phyloP scores from a whole-genome alignment of 1,284 basidiomycete genomes.

The Taiwanofungus camphoratus region DNA sequence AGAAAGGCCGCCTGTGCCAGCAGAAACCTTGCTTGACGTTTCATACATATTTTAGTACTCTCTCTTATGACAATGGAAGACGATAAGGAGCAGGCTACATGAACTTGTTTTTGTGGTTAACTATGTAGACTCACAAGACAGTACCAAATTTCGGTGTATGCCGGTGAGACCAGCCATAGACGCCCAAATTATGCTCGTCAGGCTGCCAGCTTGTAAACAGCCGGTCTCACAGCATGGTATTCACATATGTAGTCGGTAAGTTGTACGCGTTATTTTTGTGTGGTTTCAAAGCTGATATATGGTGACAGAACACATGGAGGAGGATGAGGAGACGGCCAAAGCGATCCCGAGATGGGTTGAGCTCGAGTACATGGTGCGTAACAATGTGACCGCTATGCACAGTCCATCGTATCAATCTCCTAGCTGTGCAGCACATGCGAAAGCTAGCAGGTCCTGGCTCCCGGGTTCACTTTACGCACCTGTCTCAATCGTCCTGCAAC shows the following conservation, averaged over 20 bases:
- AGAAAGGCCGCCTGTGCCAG: too few relatives aligned
- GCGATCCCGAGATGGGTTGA: conserved; percentile 85
- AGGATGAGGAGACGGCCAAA: conserved; percentile 73
- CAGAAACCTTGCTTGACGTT: too few relatives aligned
- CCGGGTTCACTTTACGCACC: conserved; percentile 77
- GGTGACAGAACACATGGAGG: conserved; percentile 86
- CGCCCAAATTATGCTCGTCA: too few relatives aligned
- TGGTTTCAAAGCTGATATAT: not conserved
- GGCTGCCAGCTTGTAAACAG: too few relatives aligned
- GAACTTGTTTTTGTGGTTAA: too few relatives aligned
- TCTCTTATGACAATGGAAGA: too few relatives aligned
- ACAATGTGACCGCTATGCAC: conserved; percentile 12
- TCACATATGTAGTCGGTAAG: conserved; percentile 36
- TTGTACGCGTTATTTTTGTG: not conserved
- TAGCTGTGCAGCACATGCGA: conserved; percentile 82
- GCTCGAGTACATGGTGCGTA: conserved; percentile 61
- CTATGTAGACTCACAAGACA: too few relatives aligned
- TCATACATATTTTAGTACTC: too few relatives aligned
- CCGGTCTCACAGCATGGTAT: too few relatives aligned
- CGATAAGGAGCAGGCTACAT: too few relatives aligned
- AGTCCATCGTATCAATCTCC: not conserved
- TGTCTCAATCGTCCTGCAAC: conserved; percentile 63
- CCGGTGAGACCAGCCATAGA: too few relatives aligned
- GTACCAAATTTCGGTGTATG: too few relatives aligned
- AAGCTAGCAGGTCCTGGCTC: conserved; percentile 62